A percentile compares a stretch with the other conserved stretches of the same genome.
Conservation (phyloP, 1,284 basidiomycete genomes). For the Trametes pubescens region DNA sequence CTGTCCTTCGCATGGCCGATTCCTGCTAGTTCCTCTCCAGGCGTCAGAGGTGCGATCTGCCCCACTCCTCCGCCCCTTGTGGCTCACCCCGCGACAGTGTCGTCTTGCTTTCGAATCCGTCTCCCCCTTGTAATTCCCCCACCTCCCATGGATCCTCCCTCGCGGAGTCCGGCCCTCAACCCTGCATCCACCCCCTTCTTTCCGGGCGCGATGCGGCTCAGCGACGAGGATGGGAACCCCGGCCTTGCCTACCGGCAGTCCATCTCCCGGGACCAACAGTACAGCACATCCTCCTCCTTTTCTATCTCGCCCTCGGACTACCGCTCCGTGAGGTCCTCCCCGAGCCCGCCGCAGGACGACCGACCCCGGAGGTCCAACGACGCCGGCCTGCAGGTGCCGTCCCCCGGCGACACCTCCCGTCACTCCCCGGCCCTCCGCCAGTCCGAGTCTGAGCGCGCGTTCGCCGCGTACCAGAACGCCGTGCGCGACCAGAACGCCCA, state of each 20-base stretch:
- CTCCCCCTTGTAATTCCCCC: conserved; percentile 25
- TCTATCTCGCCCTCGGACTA: conserved; percentile 70
- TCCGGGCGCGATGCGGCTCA: conserved; percentile 66
- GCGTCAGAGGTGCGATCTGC: conserved; percentile 38
- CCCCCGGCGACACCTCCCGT: conserved; percentile 48
- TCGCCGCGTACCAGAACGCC: conserved; percentile 52
- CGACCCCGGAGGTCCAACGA: conserved; percentile 40
- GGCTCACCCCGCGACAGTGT: conserved; percentile 33
- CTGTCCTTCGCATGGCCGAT: conserved; percentile 38
- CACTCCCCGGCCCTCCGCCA: conserved; percentile 57
- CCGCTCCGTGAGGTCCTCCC: conserved; percentile 73
- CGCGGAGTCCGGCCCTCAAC: conserved; percentile 77
- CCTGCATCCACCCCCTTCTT: conserved; percentile 85
- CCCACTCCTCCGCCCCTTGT: conserved; percentile 10
- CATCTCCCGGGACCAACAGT: conserved; percentile 58
- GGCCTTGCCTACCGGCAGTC: conserved; percentile 56
- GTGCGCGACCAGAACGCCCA: conserved; percentile 59
- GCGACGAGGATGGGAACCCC: conserved; percentile 58
- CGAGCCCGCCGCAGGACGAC: conserved; percentile 61
- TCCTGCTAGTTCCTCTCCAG: conserved; percentile 37
- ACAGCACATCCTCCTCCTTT: conserved; percentile 59
- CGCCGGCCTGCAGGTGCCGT: conserved; percentile 39
- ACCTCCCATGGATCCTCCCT: conserved; percentile 57
- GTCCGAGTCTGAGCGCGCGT: conserved; percentile 54
- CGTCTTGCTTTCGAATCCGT: conserved; percentile 36